Percentiles rank a stretch among this genome's conserved stretches.
Evolutionary conservation across 257 asterid genomes (phyloP).

Genomic region (Nemophila menziesii): DNA sequence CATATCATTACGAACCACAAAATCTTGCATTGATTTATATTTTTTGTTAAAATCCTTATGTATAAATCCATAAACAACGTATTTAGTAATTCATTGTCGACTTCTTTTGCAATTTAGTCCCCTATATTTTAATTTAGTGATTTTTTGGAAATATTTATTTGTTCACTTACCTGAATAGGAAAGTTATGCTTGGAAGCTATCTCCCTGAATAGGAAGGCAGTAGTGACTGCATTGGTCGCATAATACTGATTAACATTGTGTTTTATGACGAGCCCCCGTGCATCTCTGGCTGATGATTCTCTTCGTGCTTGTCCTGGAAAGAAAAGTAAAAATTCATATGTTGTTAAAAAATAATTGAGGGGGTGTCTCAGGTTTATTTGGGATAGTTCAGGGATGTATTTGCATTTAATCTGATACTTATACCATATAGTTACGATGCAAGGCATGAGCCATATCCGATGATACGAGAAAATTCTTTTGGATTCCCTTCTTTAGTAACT

Average conservation of each 20-base stretch:
- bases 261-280: conserved; percentile 91
- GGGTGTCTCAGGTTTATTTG: too few species aligned
- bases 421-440: conserved; percentile 94
- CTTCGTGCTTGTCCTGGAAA: conserved; percentile 90
- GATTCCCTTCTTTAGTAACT: conserved; percentile 64
- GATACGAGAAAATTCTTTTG: conserved; percentile 89
- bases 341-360: background rate
- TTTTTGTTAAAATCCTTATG: background rate
- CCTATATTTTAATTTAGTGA: too few species aligned
- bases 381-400: too few species aligned
- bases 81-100: too few species aligned
- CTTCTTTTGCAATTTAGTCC: too few species aligned
- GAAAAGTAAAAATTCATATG: conserved; percentile 7
- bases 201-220: conserved; percentile 74
- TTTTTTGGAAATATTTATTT: too few species aligned
- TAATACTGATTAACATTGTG: conserved; percentile 95
- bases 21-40: background rate
- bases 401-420: too few species aligned
- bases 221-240: conserved; percentile 88
- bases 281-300: conserved; percentile 90
- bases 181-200: conserved; percentile 69
- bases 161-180: conserved; percentile 67
- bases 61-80: background rate
- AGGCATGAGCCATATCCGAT: conserved; percentile 98
- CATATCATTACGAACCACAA: conserved; percentile 83